phyloP scores from a whole-genome alignment of 2,329 filamentous ascomycete species.

The Cryphonectria carpinicola region DNA sequence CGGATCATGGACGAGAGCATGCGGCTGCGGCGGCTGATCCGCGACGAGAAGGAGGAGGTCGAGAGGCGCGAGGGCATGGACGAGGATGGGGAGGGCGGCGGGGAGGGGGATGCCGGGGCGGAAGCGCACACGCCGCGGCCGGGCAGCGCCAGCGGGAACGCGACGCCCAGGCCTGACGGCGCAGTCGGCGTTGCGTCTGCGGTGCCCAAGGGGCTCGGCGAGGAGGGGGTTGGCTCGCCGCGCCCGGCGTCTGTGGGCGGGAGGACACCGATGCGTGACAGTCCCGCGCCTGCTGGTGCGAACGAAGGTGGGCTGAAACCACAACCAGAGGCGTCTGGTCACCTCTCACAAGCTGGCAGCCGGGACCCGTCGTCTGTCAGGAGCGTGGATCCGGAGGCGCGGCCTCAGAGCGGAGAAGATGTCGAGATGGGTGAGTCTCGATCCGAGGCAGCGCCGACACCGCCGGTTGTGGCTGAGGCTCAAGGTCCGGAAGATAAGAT shows the following conservation, averaged over 20 bases:
- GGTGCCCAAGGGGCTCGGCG: slow-evolving; percentile 30
- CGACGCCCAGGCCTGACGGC: slow-evolving; percentile 54
- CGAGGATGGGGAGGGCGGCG: slow-evolving; percentile 64
- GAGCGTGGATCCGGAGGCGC: slow-evolving; percentile 32
- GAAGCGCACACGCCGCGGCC: slow-evolving; percentile 55
- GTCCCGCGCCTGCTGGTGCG: slow-evolving; percentile 35
- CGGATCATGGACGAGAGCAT: slow-evolving; percentile 90
- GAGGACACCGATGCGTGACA: slow-evolving; percentile 39
- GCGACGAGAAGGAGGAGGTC: slow-evolving; percentile 94
- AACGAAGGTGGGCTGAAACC: slow-evolving; percentile 40
- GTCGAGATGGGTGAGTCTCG: slow-evolving; percentile 60
- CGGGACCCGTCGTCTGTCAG: slow-evolving; percentile 42
- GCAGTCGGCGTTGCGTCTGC: slow-evolving; percentile 40
- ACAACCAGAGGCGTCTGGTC: slow-evolving; percentile 36
- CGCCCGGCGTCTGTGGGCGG: slow-evolving; percentile 35
- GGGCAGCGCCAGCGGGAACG: slow-evolving; percentile 55
- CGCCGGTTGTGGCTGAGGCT: slow-evolving; percentile 54
- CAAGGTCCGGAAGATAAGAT: slow-evolving; percentile 62
- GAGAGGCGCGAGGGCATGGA: slow-evolving; percentile 84
- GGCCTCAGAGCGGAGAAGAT: slow-evolving; percentile 52
- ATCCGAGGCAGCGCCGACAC: slow-evolving; percentile 58
- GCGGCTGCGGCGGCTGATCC: slow-evolving; percentile 80
- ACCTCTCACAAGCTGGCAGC: slow-evolving; percentile 45
- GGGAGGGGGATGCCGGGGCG: slow-evolving; percentile 45
- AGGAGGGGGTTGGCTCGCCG: slow-evolving; percentile 34